Percentiles rank a stretch among this genome's conserved stretches.
These are phyloP conservation scores for Monascus ruber DNA, from an alignment of 2,329 filamentous ascomycete genomes.

Conservation along the genomic window DNA sequence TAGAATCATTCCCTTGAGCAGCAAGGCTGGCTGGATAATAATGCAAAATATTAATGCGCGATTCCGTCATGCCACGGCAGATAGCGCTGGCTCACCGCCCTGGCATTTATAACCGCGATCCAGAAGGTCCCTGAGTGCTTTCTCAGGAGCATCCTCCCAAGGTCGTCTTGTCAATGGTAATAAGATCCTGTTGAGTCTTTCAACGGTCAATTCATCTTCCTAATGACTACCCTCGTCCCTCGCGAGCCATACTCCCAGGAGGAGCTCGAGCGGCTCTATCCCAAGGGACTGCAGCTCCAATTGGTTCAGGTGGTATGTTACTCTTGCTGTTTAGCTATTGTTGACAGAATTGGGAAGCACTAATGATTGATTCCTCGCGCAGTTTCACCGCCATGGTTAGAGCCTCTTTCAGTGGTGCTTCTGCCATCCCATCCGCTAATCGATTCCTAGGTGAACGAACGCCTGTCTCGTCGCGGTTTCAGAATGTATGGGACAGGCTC, in stretches of 20 bases:
- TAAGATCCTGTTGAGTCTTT: neutral
- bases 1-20: too few species aligned
- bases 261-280: constrained; percentile 74
- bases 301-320: constrained; percentile 67
- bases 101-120: too few species aligned
- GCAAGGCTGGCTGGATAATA: too few species aligned
- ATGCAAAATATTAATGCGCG: too few species aligned
- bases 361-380: constrained; percentile 7
- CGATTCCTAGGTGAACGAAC: constrained; percentile 52
- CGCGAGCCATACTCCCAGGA: constrained; percentile 66
- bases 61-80: too few species aligned
- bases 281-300: constrained; percentile 65
- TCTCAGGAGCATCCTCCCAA: too few species aligned
- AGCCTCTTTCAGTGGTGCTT: neutral
- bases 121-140: too few species aligned
- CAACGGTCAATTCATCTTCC: neutral
- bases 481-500: constrained; percentile 46
- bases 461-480: constrained; percentile 78
- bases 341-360: neutral
- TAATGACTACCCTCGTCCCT: constrained; percentile 69
- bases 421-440: too few species aligned
- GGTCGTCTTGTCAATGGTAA: too few species aligned
- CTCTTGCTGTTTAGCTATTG: too few species aligned
- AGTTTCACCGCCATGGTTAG: constrained; percentile 64
- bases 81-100: too few species aligned